These are phyloP conservation scores for Scedosporium minutisporum DNA, from an alignment of 2,329 filamentous ascomycete genomes.

Conservation along the genomic window DNA sequence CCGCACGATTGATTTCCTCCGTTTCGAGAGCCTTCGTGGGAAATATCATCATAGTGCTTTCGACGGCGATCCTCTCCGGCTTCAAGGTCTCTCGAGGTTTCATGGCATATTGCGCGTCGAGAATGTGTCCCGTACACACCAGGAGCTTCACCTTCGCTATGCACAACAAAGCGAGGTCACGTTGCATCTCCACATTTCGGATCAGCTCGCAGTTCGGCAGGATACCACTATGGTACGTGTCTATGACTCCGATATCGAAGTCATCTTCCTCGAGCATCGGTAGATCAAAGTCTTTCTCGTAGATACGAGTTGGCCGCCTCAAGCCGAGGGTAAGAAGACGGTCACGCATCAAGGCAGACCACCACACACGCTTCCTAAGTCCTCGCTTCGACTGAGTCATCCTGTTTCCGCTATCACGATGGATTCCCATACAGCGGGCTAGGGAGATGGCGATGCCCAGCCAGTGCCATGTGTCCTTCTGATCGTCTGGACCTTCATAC, in stretches of 20 bases:
- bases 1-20: constrained; percentile 54
- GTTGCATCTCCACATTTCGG: constrained; percentile 29
- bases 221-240: neutral
- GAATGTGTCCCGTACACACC: constrained; percentile 54
- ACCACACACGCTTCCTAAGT: constrained; percentile 62
- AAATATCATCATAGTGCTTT: constrained; percentile 52
- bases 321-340: constrained; percentile 58
- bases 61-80: constrained; percentile 37
- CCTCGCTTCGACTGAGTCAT: constrained; percentile 45
- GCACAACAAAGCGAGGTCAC: constrained; percentile 46
- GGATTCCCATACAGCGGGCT: constrained; percentile 59
- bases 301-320: constrained; percentile 57
- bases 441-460: constrained; percentile 59
- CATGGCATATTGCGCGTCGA: constrained; percentile 62
- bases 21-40: constrained; percentile 53
- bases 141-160: constrained; percentile 59
- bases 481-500: constrained; percentile 60
- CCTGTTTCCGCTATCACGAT: constrained; percentile 55
- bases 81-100: constrained; percentile 73
- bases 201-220: constrained; percentile 1
- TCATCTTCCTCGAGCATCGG: constrained; percentile 56
- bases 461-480: constrained; percentile 66
- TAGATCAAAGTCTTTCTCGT: constrained; percentile 57
- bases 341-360: constrained; percentile 60
- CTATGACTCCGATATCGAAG: constrained; percentile 46